A percentile compares a stretch with the other conserved stretches of the same genome.
These are phyloP conservation scores for Suillus spraguei DNA, from an alignment of 768 basidiomycete genomes.

Conservation along the genomic window DNA sequence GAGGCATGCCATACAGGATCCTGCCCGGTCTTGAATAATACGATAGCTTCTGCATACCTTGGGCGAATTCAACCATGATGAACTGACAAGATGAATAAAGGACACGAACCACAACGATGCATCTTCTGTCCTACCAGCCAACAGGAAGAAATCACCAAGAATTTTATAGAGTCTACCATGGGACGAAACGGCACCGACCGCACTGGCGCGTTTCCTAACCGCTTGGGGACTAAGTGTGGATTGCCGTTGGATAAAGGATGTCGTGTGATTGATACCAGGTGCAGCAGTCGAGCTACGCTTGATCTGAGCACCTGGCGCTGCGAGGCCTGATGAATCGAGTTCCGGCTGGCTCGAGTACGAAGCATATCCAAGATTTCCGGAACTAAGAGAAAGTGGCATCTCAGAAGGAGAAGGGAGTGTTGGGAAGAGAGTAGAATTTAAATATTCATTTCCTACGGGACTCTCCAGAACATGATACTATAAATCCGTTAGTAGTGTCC, in stretches of 20 bases:
- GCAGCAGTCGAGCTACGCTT: slow-evolving; percentile 60
- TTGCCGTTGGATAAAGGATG: slow-evolving; percentile 45
- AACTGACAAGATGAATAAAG: slow-evolving; percentile 11
- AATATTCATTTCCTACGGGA: slow-evolving; percentile 82
- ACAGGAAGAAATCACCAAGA: slow-evolving; percentile 83
- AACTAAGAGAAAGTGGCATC: slow-evolving; percentile 58
- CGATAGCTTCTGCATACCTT: slow-evolving; percentile 87
- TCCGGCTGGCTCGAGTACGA: slow-evolving; percentile 62
- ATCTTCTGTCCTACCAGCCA: slow-evolving; percentile 86
- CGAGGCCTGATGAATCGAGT: slow-evolving; percentile 30
- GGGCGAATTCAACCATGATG: slow-evolving; percentile 19
- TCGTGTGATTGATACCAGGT: slow-evolving; percentile 27
- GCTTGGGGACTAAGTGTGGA: slow-evolving; percentile 47
- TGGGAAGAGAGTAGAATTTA: slow-evolving; percentile 72
- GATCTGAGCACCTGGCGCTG: slow-evolving; percentile 34
- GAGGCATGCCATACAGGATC: slow-evolving; percentile 92
- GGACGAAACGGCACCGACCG: slow-evolving; percentile 69
- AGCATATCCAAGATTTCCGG: slow-evolving; percentile 46
- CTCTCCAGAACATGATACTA: slow-evolving; percentile 82
- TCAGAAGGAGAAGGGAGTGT: slow-evolving; percentile 61
- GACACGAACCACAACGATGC: slow-evolving; percentile 71
- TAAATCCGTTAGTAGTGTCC: slow-evolving; percentile 15
- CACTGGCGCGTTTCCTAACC: slow-evolving; percentile 61
- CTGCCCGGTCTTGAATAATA: slow-evolving; percentile 69
- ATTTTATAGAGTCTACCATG: slow-evolving; percentile 89